Base-by-base conservation (phyloP, 306 rosid genomes). In the Acmispon strigosus region DNA sequence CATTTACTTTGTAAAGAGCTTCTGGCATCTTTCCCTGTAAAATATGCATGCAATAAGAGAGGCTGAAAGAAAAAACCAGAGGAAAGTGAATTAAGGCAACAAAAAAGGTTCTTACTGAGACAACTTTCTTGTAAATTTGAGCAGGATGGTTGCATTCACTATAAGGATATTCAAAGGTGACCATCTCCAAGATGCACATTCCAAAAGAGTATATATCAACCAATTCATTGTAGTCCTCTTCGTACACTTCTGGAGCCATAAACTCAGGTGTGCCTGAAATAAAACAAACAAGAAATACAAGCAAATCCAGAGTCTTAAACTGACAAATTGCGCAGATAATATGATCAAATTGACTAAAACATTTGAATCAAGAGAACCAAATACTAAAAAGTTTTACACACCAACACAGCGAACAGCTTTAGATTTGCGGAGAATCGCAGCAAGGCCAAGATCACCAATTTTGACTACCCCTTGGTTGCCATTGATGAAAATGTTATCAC, bases 191-290 rank as follows among this genome's bases (percentile, higher is more conserved):
- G 45, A 95, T 82, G 75, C 99, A 91, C 99, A 95, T 95, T 66
- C 99, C 99, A 78, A 95, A 91, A 48, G 99, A 78, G 80, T 95
- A 95, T 43, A 91, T 91, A 70, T 95, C 99, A n/a, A 95, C 93
- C 39, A 95, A 85, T 69, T 95, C 96, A 70, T 95, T 89, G 73
- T 95, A 95, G 76, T 95, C 93, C 84, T 95, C 99, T 68, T 89
- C 92, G 42, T 95, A 95, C 45, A 95, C 95, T 76, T 95, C 99
- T 0, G 99, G 99, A 50, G 99, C 99, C 99, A 95, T 95, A 72
- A 95, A 95, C 72, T 95, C 99, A 9, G 99, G 99, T 24, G 99
- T 95, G 82, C 99, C 99, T 95, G 84, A 73, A 29, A 47, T 73
- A 29, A 12, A 60, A 27, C 52, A 54, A 24, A 36, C 49, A 39